Evolutionary conservation across 768 basidiomycete species (phyloP).

Genomic region (Boletus rufocinnamomeus): DNA sequence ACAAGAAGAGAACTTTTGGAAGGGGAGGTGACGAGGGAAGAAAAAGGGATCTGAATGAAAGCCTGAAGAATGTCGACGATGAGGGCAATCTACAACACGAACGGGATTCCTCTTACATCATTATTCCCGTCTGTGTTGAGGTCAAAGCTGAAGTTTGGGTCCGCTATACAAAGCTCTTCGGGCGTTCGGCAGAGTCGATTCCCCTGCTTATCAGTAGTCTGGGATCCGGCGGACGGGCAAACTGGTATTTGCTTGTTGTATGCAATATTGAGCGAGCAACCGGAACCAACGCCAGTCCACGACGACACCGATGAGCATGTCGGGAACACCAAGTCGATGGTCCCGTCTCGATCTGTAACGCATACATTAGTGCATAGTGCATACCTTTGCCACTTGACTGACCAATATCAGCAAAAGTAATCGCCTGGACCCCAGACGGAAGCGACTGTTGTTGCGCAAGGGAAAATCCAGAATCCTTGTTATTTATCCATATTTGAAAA

Average conservation of each 20-base stretch:
- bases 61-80: conserved; percentile 42
- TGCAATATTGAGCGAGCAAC: conserved; percentile 86
- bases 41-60: conserved; percentile 66
- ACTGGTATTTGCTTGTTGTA: conserved; percentile 90
- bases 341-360: conserved; percentile 83
- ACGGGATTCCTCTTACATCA: conserved; percentile 40
- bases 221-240: conserved; percentile 61
- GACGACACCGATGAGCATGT: conserved; percentile 75
- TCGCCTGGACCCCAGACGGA: conserved; percentile 73
- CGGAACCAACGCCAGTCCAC: conserved; percentile 67
- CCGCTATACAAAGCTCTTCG: conserved; percentile 78
- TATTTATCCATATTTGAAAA: conserved; percentile 93
- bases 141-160: conserved; percentile 79
- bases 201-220: conserved; percentile 48
- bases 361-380: conserved; percentile 9
- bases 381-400: conserved; percentile 15
- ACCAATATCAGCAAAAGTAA: conserved; percentile 94
- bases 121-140: conserved; percentile 52
- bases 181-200: conserved; percentile 69
- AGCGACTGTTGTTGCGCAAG: conserved; percentile 67
- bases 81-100: not conserved
- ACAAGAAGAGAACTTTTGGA: conserved; percentile 63
- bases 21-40: conserved; percentile 53
- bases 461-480: conserved; percentile 72
- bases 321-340: conserved; percentile 92